Evolutionary conservation across 2,329 filamentous ascomycete genomes (phyloP).

Genomic region (Curvularia spicifera): DNA sequence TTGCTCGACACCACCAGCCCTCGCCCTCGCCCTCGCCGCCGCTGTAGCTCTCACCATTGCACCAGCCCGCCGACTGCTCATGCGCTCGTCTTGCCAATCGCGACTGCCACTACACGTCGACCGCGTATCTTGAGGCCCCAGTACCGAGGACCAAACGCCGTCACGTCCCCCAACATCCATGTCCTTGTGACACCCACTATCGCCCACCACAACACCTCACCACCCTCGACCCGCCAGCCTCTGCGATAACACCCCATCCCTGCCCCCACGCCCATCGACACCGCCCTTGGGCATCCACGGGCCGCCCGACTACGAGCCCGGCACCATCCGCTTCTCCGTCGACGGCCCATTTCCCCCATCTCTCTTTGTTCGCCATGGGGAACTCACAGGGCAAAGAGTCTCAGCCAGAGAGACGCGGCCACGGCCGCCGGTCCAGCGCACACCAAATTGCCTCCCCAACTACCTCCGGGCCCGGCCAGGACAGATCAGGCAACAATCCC

Average conservation of each 20-base stretch:
- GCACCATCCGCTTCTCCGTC: conserved; percentile 26
- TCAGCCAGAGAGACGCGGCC: conserved; percentile 45
- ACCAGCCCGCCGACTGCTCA: conserved; percentile 15
- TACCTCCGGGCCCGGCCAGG: conserved; percentile 33
- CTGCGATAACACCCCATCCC: conserved; percentile 25
- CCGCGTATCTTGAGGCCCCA: conserved; percentile 24
- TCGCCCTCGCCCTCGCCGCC: not conserved
- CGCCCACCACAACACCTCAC: conserved; percentile 26
- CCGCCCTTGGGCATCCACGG: conserved; percentile 28
- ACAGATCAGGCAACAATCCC: conserved; percentile 42
- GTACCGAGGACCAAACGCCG: conserved; percentile 16
- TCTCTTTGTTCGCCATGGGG: conserved; percentile 47
- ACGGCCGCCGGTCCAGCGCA: conserved; percentile 42
- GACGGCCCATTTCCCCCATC: conserved; percentile 11
- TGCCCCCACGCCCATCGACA: conserved; percentile 20
- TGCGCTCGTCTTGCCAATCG: conserved; percentile 18
- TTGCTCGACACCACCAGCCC: conserved; percentile 15
- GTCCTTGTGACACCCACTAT: conserved; percentile 50
- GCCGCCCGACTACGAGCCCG: conserved; percentile 25
- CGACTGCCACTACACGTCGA: conserved; percentile 20
- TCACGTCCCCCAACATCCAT: conserved; percentile 36
- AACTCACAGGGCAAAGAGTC: conserved; percentile 58
- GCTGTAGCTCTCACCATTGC: not conserved
- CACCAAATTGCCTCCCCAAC: conserved; percentile 44
- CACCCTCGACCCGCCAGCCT: conserved; percentile 22